A percentile compares a stretch with the other conserved stretches of the same genome.
Evolutionary conservation across 1,284 basidiomycete species (phyloP).

Genomic region (Xerocomus amazonicus): DNA sequence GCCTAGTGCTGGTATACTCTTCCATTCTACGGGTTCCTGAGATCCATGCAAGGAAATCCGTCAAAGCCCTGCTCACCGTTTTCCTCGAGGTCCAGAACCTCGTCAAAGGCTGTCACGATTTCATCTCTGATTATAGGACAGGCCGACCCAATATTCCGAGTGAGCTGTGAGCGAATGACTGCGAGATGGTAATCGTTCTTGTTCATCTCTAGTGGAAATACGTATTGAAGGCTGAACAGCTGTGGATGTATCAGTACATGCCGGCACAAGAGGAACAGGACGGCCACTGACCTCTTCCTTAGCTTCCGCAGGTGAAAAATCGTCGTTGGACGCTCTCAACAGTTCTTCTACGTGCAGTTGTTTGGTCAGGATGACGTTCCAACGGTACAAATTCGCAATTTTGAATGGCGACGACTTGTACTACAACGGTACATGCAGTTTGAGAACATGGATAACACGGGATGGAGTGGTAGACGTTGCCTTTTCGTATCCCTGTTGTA

Average conservation of each 20-base stretch:
- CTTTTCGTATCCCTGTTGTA: constrained; percentile 26
- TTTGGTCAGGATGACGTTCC: constrained; percentile 39
- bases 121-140: constrained; percentile 35
- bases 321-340: constrained; percentile 36
- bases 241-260: neutral
- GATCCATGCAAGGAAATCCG: neutral
- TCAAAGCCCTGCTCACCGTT: constrained; percentile 12
- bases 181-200: constrained; percentile 28
- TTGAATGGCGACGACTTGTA: constrained; percentile 40
- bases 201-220: constrained; percentile 20
- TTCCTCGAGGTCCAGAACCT: constrained; percentile 15
- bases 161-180: constrained; percentile 29
- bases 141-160: constrained; percentile 27
- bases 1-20: constrained; percentile 13
- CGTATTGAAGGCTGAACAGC: constrained; percentile 1
- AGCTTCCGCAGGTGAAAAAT: constrained; percentile 36
- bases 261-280: too few relatives aligned
- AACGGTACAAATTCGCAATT: constrained; percentile 35
- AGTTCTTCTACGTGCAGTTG: constrained; percentile 40
- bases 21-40: constrained; percentile 17
- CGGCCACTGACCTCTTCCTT: constrained; percentile 11
- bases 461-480: constrained; percentile 1
- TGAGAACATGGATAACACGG: neutral
- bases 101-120: constrained; percentile 29
- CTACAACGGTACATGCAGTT: constrained; percentile 31